These are phyloP conservation scores for Ilyonectria robusta DNA, from an alignment of 2,329 filamentous ascomycete genomes.

Conservation along the genomic window DNA sequence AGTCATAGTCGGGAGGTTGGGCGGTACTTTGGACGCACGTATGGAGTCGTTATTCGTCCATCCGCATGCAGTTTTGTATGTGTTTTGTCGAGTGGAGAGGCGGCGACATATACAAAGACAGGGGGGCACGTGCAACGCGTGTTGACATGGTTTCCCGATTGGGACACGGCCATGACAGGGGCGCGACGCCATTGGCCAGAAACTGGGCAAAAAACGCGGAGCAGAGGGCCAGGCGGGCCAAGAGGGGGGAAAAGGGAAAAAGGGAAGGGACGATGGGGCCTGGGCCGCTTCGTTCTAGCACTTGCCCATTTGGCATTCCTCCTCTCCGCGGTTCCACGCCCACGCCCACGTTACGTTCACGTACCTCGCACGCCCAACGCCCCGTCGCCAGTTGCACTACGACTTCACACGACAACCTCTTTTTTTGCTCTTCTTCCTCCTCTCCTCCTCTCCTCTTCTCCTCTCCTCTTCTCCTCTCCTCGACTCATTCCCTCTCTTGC, in stretches of 20 bases:
- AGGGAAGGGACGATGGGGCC: conserved; percentile 45
- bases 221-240: conserved; percentile 37
- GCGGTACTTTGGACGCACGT: conserved; percentile 26
- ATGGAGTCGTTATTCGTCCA: conserved; percentile 28
- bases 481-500: conserved; percentile 21
- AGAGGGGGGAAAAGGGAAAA: conserved; percentile 31
- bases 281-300: conserved; percentile 48
- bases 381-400: conserved; percentile 39
- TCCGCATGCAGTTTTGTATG: conserved; percentile 30
- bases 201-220: conserved; percentile 46
- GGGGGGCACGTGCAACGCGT: conserved; percentile 50
- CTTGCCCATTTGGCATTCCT: conserved; percentile 45
- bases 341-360: conserved; percentile 32
- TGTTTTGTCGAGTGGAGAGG: conserved; percentile 29
- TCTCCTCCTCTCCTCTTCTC: conserved; percentile 6
- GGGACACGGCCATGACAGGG: conserved; percentile 45
- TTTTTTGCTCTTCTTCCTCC: conserved; percentile 35
- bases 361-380: conserved; percentile 34
- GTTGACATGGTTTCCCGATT: conserved; percentile 55
- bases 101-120: conserved; percentile 39
- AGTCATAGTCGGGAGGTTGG: conserved; percentile 30
- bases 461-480: conserved; percentile 11
- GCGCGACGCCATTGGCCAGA: conserved; percentile 52
- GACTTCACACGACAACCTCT: conserved; percentile 38
- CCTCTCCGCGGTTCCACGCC: conserved; percentile 38